A percentile compares a stretch with the other conserved stretches of the same genome.
phyloP scores from a whole-genome alignment of 2,329 filamentous ascomycete genomes.

The Penicillium sp. region DNA sequence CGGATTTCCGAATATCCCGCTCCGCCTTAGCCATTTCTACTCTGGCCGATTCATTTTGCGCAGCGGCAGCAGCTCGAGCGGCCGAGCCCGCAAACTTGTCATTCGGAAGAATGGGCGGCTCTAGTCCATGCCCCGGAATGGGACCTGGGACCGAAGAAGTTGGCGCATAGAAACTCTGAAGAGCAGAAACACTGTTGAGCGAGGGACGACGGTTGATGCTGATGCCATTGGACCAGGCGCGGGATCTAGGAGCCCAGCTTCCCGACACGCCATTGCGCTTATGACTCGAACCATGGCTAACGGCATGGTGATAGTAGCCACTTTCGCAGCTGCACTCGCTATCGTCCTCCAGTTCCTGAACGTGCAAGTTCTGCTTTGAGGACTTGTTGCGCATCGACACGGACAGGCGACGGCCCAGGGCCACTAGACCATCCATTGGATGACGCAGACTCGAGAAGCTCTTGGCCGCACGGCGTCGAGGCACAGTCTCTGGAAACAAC shows the following conservation, averaged over 20 bases:
- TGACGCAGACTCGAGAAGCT: constrained; percentile 45
- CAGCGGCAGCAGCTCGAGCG: constrained; percentile 49
- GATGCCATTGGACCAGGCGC: constrained; percentile 28
- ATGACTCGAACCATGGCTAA: constrained; percentile 12
- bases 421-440: constrained; percentile 42
- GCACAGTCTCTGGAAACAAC: constrained; percentile 30
- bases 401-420: constrained; percentile 42
- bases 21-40: constrained; percentile 29
- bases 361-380: constrained; percentile 27
- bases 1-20: constrained; percentile 31
- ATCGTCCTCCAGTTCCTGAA: constrained; percentile 13
- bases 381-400: constrained; percentile 41
- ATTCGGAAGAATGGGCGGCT: constrained; percentile 42
- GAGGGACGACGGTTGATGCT: constrained; percentile 38
- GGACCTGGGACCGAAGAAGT: constrained; percentile 29
- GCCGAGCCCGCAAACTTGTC: constrained; percentile 44
- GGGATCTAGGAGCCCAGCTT: constrained; percentile 25
- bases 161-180: constrained; percentile 35
- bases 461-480: constrained; percentile 38
- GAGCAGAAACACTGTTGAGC: constrained; percentile 34
- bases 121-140: constrained; percentile 38
- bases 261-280: constrained; percentile 22
- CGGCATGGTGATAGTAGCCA: constrained; percentile 14
- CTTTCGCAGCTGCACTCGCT: constrained; percentile 9
- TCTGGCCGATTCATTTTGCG: constrained; percentile 43